Percentiles rank a stretch among this genome's conserved stretches.
Evolutionary conservation across 768 basidiomycete species (phyloP).

Genomic region (Neoboletus subvelutipes): DNA sequence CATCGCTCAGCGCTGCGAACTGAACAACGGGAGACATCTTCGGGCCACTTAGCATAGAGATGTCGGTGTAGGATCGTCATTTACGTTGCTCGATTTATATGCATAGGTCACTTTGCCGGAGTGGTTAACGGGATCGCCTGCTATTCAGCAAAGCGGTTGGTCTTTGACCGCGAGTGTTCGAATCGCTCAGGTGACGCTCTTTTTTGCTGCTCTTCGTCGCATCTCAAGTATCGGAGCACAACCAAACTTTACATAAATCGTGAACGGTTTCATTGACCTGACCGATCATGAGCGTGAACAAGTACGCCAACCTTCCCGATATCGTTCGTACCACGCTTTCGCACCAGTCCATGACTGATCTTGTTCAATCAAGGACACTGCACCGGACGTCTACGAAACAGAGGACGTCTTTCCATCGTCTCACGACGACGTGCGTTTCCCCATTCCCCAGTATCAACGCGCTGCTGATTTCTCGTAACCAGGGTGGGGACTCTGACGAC

Average conservation of each 20-base stretch:
- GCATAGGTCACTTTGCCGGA: conserved; percentile 81
- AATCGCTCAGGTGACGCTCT: too few relatives aligned
- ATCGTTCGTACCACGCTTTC: conserved; percentile 56
- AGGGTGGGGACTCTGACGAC: conserved; percentile 60
- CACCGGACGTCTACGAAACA: conserved; percentile 90
- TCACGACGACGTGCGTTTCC: conserved; percentile 47
- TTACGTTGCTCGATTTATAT: fast-evolving
- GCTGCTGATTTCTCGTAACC: conserved; percentile 9
- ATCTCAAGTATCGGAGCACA: not conserved
- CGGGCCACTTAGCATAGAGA: too few relatives aligned
- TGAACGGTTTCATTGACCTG: not conserved
- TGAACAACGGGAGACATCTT: too few relatives aligned
- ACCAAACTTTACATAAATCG: not conserved
- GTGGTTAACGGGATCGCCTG: conserved; percentile 90
- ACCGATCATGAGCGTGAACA: conserved; percentile 57
- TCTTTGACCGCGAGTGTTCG: conserved; percentile 61
- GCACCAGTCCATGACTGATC: not conserved
- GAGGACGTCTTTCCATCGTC: conserved; percentile 67
- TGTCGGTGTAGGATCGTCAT: not conserved
- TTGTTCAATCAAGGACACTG: conserved; percentile 64
- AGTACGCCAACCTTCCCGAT: conserved; percentile 89
- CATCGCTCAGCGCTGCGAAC: too few relatives aligned
- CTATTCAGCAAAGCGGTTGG: conserved; percentile 55
- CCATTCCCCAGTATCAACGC: not conserved
- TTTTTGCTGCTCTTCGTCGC: too few relatives aligned